Percentiles rank a stretch among this genome's conserved stretches.
These are phyloP conservation scores for Fusarium albosuccineum DNA, from an alignment of 2,329 filamentous ascomycete species.

Conservation along the genomic window DNA sequence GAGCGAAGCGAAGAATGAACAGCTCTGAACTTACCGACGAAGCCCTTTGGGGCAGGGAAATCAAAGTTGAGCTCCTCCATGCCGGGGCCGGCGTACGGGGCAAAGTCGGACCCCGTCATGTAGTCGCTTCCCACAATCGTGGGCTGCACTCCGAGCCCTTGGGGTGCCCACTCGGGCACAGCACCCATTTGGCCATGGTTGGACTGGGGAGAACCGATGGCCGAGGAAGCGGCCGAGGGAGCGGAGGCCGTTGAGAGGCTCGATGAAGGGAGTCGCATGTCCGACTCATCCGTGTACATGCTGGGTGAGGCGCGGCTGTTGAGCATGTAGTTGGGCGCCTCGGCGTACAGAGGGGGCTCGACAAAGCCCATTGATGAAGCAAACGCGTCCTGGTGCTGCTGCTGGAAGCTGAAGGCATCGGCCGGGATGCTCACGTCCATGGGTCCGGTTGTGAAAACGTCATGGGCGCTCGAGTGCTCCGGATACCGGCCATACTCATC, in stretches of 20 bases:
- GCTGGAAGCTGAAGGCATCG: slow-evolving; percentile 59
- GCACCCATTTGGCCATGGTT: slow-evolving; percentile 69
- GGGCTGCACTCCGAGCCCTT: slow-evolving; percentile 70
- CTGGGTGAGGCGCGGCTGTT: slow-evolving; percentile 62
- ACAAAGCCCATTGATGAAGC: slow-evolving; percentile 55
- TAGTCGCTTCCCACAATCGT: slow-evolving; percentile 72
- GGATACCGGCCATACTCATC: slow-evolving; percentile 62
- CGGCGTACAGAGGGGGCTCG: slow-evolving; percentile 63
- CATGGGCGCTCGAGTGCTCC: slow-evolving; percentile 54
- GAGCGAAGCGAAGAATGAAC: slow-evolving; percentile 37
- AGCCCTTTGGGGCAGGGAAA: slow-evolving; percentile 63
- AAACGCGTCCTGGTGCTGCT: slow-evolving; percentile 51
- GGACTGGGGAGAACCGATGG: slow-evolving; percentile 75
- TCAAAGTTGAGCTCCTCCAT: slow-evolving; percentile 68
- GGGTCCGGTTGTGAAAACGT: slow-evolving; percentile 54
- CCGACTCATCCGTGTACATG: slow-evolving; percentile 64
- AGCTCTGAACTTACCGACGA: slow-evolving; percentile 66
- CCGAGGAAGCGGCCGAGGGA: slow-evolving; percentile 75
- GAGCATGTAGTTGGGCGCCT: slow-evolving; percentile 59
- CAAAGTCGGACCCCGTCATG: slow-evolving; percentile 67
- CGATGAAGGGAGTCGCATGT: slow-evolving; percentile 65
- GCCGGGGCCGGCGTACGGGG: slow-evolving; percentile 61
- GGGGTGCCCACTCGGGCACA: slow-evolving; percentile 69
- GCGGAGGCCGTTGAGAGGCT: slow-evolving; percentile 72
- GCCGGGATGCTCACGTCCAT: slow-evolving; percentile 64